Conservation (phyloP, 139 green algal genomes). For the Chloropicon primus region DNA sequence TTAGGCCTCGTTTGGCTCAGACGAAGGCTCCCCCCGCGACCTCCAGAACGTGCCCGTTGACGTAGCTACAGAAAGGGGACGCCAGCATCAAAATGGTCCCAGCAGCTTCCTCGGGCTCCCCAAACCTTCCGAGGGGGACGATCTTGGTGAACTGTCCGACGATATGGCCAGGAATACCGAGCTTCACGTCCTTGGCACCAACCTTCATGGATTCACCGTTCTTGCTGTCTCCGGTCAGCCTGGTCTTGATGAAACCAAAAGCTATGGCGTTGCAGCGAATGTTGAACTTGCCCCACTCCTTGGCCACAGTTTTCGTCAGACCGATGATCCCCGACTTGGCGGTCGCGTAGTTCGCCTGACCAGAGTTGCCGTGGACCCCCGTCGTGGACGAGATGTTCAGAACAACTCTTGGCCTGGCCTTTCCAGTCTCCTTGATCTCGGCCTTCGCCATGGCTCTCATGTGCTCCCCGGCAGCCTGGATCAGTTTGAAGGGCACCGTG, state of each 20-base stretch:
- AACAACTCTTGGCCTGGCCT: conserved; percentile 39
- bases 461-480: conserved; percentile 47
- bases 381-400: conserved; percentile 68
- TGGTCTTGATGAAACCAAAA: conserved; percentile 61
- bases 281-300: conserved; percentile 68
- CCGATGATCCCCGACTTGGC: conserved; percentile 56
- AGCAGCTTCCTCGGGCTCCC: conserved; percentile 56
- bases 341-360: conserved; percentile 6
- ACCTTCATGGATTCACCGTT: neutral
- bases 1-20: no score
- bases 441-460: conserved; percentile 60
- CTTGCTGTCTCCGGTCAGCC: conserved; percentile 5
- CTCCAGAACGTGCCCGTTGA: conserved; percentile 38
- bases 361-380: conserved; percentile 48
- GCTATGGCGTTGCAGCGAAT: conserved; percentile 66
- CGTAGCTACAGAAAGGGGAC: conserved; percentile 31
- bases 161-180: conserved; percentile 4
- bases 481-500: conserved; percentile 64
- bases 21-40: conserved; percentile 27
- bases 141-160: conserved; percentile 9
- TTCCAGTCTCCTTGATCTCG: conserved; percentile 29
- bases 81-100: conserved; percentile 59
- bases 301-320: conserved; percentile 57
- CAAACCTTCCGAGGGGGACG: conserved; percentile 46
- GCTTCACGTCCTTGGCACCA: neutral